Base-by-base conservation (phyloP, 805 yeast genomes). In the Suhomyces xylopsoci region DNA sequence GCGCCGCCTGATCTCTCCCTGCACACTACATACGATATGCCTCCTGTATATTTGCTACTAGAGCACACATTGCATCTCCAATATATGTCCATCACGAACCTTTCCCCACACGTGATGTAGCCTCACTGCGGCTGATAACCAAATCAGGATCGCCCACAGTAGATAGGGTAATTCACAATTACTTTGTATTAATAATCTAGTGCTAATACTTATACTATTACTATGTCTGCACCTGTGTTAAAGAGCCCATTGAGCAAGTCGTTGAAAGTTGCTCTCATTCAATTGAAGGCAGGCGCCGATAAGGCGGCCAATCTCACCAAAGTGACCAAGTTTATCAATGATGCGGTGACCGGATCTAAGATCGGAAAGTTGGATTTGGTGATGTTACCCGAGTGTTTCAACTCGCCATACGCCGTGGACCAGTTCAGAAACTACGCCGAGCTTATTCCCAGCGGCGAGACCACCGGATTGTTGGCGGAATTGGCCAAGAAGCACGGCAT, bases 381-480 rank as follows among this genome's bases (percentile, higher is more conserved):
- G 9, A 90, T 94, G 58, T 74, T 94, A 30, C 99, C 99, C 7
- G 98, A 94, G 72, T 91, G 97, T 73, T 93, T 92, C 81, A 94
- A 93, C 68, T 89, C 97, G 1, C 98, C 98, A 2, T 94, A 94
- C 65, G 83, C 96, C 0, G 96, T 90, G 26, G 81, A 82, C 53
- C 87, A 92, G 56, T 94, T 94, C 70, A 82, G 88, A 5, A 84
- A 89, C 54, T 93, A 94, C 66, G 92, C 97, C 3, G 99, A 94
- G 68, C 60, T 68, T n/a, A 88, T 94, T 43, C 96, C 96, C 5
- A 67, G 73, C 1, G 96, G 96, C 5, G 85, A 83, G 54, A 78
- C 84, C 4, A 84, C 93, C 3, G 58, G 68, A 49, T 80, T 88
- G 48, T 70, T 93, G 48, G 75, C 90, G 0, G 64, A 67, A 0